phyloP scores from a whole-genome alignment of 2,329 filamentous ascomycete genomes.

The Aspergillus chevalieri region DNA sequence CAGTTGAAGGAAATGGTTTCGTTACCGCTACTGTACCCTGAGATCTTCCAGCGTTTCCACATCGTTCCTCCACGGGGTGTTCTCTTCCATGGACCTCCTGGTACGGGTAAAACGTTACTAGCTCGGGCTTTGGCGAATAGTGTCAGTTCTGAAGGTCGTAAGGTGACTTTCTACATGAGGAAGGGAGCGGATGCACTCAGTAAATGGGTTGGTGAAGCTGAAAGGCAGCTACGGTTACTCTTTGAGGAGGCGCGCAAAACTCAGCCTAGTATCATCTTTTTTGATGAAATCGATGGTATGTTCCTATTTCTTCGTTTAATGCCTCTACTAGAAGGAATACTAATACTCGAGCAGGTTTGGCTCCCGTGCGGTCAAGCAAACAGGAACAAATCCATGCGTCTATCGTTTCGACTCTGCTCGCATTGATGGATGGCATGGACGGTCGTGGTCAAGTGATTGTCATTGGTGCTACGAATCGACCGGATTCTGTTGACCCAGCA shows the following conservation, averaged over 20 bases:
- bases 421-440: conserved; percentile 96
- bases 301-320: background rate
- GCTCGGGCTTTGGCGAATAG: conserved; percentile 88
- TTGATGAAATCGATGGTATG: conserved; percentile 91
- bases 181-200: conserved; percentile 96
- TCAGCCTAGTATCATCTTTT: conserved; percentile 98
- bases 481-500: conserved; percentile 95
- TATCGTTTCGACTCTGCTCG: conserved; percentile 89
- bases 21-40: conserved; percentile 85
- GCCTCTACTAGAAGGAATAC: background rate
- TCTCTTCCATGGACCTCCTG: conserved; percentile 91
- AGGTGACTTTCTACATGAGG: conserved; percentile 99
- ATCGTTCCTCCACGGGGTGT: conserved; percentile 93
- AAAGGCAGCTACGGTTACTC: conserved; percentile 84
- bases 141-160: conserved; percentile 78
- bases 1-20: conserved; percentile 99
- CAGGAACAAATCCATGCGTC: conserved; percentile 98
- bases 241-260: conserved; percentile 95
- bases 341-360: conserved; percentile 48
- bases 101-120: conserved; percentile 95
- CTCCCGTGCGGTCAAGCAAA: conserved; percentile 92
- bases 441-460: conserved; percentile 97
- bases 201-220: conserved; percentile 98
- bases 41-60: conserved; percentile 84
- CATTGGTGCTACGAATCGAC: conserved; percentile 95